phyloP scores from a whole-genome alignment of 257 asterid genomes.

The Solanum raphanifolium region DNA sequence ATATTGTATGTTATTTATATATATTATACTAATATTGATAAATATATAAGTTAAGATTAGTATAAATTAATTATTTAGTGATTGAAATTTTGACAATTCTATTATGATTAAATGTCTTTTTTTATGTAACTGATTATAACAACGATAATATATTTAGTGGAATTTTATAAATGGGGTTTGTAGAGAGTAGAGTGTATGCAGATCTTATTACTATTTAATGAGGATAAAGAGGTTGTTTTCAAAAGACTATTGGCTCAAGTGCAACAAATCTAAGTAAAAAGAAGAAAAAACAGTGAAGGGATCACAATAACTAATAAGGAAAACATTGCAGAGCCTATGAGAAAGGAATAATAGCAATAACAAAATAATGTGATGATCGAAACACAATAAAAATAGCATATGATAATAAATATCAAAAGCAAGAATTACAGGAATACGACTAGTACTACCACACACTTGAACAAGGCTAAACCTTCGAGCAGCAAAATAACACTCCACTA shows the following conservation, averaged over 20 bases:
- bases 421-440: not conserved
- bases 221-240: too few relatives aligned
- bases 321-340: not conserved
- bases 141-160: accelerated
- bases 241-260: too few relatives aligned
- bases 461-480: not conserved
- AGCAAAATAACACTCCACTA: not conserved
- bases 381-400: too few relatives aligned
- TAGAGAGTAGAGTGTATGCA: accelerated
- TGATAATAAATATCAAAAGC: too few relatives aligned
- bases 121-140: not conserved
- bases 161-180: accelerated
- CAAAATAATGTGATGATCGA: not conserved
- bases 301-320: not conserved
- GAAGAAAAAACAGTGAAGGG: not conserved
- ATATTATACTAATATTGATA: too few relatives aligned
- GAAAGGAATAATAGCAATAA: not conserved
- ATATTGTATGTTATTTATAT: too few relatives aligned
- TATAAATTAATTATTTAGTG: too few relatives aligned
- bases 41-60: too few relatives aligned
- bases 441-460: too few relatives aligned
- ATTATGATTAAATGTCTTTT: not conserved
- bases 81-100: not conserved
- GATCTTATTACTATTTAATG: accelerated
- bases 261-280: too few relatives aligned